These are phyloP conservation scores for Candida verbasci DNA, from an alignment of 805 yeast genomes.

Conservation along the genomic window DNA sequence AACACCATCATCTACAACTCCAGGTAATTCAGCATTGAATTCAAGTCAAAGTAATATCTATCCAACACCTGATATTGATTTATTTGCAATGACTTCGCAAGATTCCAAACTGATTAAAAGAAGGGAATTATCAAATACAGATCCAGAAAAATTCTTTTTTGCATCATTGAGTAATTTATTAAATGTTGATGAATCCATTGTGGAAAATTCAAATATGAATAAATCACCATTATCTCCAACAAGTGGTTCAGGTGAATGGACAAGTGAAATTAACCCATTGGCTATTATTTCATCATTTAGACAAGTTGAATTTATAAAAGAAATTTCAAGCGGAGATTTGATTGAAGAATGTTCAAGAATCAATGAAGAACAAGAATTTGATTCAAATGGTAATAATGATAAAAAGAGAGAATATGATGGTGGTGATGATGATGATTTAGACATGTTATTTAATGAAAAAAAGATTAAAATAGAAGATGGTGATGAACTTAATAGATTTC, in stretches of 20 bases:
- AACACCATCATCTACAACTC: slow-evolving; percentile 7
- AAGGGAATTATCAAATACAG: slow-evolving; percentile 40
- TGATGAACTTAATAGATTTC: slow-evolving; percentile 15
- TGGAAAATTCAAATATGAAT: slow-evolving; percentile 6
- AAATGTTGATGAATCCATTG: slow-evolving; percentile 34
- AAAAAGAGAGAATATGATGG: slow-evolving; percentile 21
- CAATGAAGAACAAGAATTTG: too few species aligned
- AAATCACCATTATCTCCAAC: slow-evolving; percentile 39
- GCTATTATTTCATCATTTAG: slow-evolving; percentile 44
- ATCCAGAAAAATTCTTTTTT: slow-evolving; percentile 46
- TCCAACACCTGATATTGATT: slow-evolving; percentile 17
- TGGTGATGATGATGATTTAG: slow-evolving; percentile 29
- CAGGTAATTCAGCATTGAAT: slow-evolving; percentile 3
- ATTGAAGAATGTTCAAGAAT: slow-evolving; percentile 19
- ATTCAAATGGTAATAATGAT: too few species aligned
- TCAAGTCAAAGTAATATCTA: slow-evolving; percentile 2
- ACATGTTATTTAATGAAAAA: slow-evolving; percentile 33
- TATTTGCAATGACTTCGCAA: slow-evolving; percentile 20
- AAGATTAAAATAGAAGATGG: slow-evolving; percentile 17
- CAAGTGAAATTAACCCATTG: slow-evolving; percentile 42
- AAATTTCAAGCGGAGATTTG: slow-evolving; percentile 23
- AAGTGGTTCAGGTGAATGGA: slow-evolving; percentile 28
- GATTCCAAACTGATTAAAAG: slow-evolving; percentile 44
- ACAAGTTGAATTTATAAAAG: slow-evolving; percentile 37
- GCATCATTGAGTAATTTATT: slow-evolving; percentile 49